Conservation (phyloP, 257 asterid genomes). For the Primulina eburnea region DNA sequence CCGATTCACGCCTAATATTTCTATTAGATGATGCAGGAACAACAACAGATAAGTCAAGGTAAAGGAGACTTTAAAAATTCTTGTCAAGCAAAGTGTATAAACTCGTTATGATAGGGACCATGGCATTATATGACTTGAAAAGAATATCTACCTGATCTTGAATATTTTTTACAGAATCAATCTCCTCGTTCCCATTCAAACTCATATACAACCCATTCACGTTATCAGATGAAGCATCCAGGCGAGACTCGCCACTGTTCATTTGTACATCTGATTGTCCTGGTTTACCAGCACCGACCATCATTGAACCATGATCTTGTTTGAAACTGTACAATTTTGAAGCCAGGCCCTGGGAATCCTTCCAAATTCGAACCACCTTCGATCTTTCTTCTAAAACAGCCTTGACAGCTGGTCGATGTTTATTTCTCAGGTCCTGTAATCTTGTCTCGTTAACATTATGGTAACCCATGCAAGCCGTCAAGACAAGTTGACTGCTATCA, state of each 20-base stretch:
- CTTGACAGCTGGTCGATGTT: slow-evolving; percentile 78
- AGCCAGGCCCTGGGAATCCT: slow-evolving; percentile 68
- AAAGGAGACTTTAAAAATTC: not conserved
- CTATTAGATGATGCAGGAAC: not conserved
- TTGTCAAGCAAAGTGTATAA: not conserved
- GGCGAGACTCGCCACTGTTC: slow-evolving; percentile 44
- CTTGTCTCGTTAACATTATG: slow-evolving; percentile 70
- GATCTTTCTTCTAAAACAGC: slow-evolving; percentile 76
- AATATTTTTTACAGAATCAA: slow-evolving; percentile 69
- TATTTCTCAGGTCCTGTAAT: slow-evolving; percentile 63
- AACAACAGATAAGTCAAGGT: not conserved
- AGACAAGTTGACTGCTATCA: slow-evolving; percentile 93
- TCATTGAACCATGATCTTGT: slow-evolving; percentile 51
- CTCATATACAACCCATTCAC: slow-evolving; percentile 36
- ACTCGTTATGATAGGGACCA: slow-evolving; percentile 2
- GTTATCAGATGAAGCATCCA: slow-evolving; percentile 38
- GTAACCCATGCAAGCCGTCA: slow-evolving; percentile 94
- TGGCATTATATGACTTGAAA: not conserved
- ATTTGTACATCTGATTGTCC: slow-evolving; percentile 37
- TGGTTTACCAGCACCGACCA: slow-evolving; percentile 34
- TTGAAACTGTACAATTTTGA: slow-evolving; percentile 68
- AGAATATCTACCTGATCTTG: slow-evolving; percentile 69
- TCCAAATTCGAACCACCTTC: slow-evolving; percentile 55
- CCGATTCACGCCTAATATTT: not conserved
- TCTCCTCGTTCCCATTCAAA: slow-evolving; percentile 48